Conservation (phyloP, 805 yeast species). For the Candida piceae region DNA sequence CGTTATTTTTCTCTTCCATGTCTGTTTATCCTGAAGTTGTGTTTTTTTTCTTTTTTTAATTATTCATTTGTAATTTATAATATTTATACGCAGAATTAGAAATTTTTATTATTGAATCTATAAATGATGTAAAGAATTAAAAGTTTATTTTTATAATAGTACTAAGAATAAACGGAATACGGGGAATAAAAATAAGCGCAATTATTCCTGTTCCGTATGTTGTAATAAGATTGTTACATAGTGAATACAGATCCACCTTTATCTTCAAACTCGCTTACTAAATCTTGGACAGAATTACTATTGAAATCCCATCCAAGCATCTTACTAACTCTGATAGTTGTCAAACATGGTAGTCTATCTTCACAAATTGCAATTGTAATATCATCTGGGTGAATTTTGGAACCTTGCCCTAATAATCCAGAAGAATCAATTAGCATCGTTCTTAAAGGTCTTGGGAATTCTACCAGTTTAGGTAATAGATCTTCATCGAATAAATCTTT, state of each 20-base stretch:
- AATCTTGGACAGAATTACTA: constrained; percentile 54
- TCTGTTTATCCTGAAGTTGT: too few species aligned
- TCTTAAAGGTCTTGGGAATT: constrained; percentile 41
- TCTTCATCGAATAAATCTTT: constrained; percentile 46
- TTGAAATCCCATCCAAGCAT: constrained; percentile 82
- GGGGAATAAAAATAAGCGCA: too few species aligned
- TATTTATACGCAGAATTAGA: too few species aligned
- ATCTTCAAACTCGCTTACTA: constrained; percentile 67
- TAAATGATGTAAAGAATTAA: too few species aligned
- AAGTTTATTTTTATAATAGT: too few species aligned
- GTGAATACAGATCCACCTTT: constrained; percentile 70
- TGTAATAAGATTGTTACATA: constrained; percentile 16
- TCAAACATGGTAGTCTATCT: constrained; percentile 64
- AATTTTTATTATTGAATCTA: too few species aligned
- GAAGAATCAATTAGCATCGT: constrained; percentile 73
- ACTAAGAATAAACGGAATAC: too few species aligned
- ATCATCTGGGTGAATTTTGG: constrained; percentile 84
- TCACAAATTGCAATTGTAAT: constrained; percentile 80
- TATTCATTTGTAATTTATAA: too few species aligned
- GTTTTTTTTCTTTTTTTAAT: too few species aligned
- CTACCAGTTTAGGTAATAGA: constrained; percentile 30
- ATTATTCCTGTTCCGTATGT: too few species aligned
- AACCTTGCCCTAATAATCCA: constrained; percentile 80
- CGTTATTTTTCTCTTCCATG: too few species aligned
- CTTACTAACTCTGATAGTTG: constrained; percentile 60